A percentile compares a stretch with the other conserved stretches of the same genome.
phyloP scores from a whole-genome alignment of 208 protist genomes.

The Trypanosomatidae sp. region DNA sequence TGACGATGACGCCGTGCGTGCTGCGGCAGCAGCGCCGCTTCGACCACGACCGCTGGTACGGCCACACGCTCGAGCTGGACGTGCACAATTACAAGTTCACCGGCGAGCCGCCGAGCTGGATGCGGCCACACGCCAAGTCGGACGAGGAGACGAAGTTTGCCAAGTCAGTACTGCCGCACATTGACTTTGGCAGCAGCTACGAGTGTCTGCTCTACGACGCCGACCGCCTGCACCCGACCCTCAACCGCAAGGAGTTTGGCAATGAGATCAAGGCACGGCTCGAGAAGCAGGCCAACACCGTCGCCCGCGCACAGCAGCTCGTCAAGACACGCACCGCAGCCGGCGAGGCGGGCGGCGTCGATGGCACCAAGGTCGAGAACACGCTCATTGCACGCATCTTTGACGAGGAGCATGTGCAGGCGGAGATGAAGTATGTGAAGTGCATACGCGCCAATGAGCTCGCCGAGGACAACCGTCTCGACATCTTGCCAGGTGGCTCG shows the following conservation, averaged over 20 bases:
- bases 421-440: conserved; percentile 87
- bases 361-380: conserved; percentile 40
- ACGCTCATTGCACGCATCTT: conserved; percentile 71
- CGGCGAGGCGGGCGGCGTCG: background rate
- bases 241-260: conserved; percentile 84
- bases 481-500: conserved; percentile 75
- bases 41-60: conserved; percentile 84
- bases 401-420: conserved; percentile 83
- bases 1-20: too few relatives aligned
- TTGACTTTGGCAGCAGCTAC: conserved; percentile 76
- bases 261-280: conserved; percentile 75
- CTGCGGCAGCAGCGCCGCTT: conserved; percentile 44
- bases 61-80: conserved; percentile 71
- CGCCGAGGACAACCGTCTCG: conserved; percentile 78
- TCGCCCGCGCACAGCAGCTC: conserved; percentile 72
- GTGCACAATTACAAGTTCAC: conserved; percentile 80
- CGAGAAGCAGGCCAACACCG: conserved; percentile 81
- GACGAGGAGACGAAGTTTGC: conserved; percentile 72
- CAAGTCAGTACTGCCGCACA: conserved; percentile 58
- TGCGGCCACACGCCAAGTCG: conserved; percentile 47
- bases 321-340: conserved; percentile 30
- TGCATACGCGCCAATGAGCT: conserved; percentile 81
- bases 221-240: conserved; percentile 52
- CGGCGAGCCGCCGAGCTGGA: conserved; percentile 62
- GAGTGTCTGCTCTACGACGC: conserved; percentile 76